phyloP scores from a whole-genome alignment of 768 basidiomycete genomes.

The Suillus ampliporus region DNA sequence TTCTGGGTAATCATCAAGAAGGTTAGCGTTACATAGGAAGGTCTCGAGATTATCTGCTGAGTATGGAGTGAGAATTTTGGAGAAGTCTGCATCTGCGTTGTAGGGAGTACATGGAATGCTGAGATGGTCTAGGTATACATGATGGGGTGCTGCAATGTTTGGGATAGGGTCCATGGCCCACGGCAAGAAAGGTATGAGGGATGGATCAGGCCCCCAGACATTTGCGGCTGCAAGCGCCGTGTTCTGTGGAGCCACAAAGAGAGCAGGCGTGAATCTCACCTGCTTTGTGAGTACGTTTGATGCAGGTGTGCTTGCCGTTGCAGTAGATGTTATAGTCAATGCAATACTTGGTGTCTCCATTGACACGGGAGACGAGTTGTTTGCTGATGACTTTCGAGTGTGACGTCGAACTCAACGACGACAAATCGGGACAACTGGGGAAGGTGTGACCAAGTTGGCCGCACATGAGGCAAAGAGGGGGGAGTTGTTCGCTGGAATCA shows the following conservation, averaged over 20 bases:
- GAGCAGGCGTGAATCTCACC: background rate
- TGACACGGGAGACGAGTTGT: background rate
- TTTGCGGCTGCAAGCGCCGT: background rate
- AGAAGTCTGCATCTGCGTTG: background rate
- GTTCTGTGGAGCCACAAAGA: background rate
- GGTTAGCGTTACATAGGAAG: background rate
- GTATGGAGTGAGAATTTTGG: background rate
- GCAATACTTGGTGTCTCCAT: background rate
- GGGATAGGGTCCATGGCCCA: background rate
- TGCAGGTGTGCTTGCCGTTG: background rate
- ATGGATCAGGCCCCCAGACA: background rate
- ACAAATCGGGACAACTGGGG: background rate
- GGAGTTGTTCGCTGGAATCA: no score
- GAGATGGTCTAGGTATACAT: background rate
- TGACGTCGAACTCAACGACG: background rate
- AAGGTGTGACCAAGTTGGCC: background rate
- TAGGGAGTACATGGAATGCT: background rate
- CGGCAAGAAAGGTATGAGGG: background rate
- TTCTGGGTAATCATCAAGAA: conserved; percentile 1
- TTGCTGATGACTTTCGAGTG: background rate
- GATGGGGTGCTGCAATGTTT: background rate
- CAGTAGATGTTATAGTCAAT: background rate
- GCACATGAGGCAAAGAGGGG: background rate
- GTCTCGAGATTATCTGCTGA: background rate
- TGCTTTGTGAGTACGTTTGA: background rate